Base-by-base conservation (phyloP, 495 filamentous ascomycete species). In the Penicillium robsamsonii region DNA sequence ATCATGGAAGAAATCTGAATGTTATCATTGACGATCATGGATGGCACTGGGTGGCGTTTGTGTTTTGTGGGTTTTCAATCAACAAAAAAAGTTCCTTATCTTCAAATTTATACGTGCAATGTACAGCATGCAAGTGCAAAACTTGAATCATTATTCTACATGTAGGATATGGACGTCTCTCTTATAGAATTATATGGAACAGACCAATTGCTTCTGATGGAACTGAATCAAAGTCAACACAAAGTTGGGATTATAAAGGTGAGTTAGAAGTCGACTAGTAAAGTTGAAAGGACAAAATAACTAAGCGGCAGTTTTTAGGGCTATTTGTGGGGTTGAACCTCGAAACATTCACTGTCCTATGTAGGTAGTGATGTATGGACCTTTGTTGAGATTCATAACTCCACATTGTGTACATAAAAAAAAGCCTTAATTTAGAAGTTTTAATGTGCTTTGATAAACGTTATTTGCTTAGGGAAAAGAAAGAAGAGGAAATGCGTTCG, bases 21-120 rank as follows among this genome's bases (percentile, higher is more conserved):
- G 61, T 64, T 65, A 66, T 64, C 63, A 59, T 64, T 62, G 61
- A 64, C 47, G 60, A 69, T 69, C 63, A 64, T 69, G 33, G 35
- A 61, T 69, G 33, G 48, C 35, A 50, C 33, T 18, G 66, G 66
- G 52, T 62, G 66, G 66, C 66, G 66, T 68, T 66, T 56, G 24
- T 64, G 53, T 61, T 59, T 59, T 59, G 33, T 44, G 22, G 47
- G 25, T 53, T 29, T 55, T 55, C 40, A 30, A 25, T 45, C 33
- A 22, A 45, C 38, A 63, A 54, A 52, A 65, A 62, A 60, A 59
- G 52, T 57, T 50, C 22, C 4, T 46, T 33, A 8, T 46, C 56
- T 43, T 59, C 42, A 58, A 52, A 40, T 59, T 50, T 53, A 61
- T 61, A 40, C 41, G 46, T 56, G 48, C 27, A 49, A 49, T 63